Conservation (phyloP, 768 basidiomycete genomes). For the Leccinum imitatum region DNA sequence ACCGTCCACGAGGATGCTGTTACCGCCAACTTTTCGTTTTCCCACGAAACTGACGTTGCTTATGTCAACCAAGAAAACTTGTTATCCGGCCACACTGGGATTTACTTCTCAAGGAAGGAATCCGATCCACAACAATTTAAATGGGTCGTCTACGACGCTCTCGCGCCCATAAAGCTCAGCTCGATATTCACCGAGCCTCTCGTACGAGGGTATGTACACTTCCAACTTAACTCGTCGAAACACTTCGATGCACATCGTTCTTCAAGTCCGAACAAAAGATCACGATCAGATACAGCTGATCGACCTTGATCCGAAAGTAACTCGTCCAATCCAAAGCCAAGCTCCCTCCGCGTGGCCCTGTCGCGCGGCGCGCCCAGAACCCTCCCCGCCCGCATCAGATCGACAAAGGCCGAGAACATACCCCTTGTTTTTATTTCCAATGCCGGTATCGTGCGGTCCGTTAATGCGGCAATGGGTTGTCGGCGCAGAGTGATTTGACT, state of each 20-base stretch:
- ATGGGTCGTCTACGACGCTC: conserved; percentile 87
- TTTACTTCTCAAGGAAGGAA: too few species aligned
- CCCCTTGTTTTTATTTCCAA: neutral
- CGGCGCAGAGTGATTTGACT: conserved; percentile 4
- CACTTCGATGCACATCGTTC: neutral
- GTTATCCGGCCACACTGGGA: neutral
- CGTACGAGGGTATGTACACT: conserved; percentile 65
- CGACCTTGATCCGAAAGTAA: conserved; percentile 82
- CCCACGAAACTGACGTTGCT: too few species aligned
- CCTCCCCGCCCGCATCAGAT: conserved; percentile 9
- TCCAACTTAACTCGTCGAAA: neutral
- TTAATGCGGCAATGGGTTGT: conserved; percentile 4
- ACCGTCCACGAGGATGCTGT: neutral
- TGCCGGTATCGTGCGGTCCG: neutral
- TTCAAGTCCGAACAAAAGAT: conserved; percentile 73
- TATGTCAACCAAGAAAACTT: neutral
- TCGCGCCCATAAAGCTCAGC: conserved; percentile 78
- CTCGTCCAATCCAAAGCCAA: conserved; percentile 17
- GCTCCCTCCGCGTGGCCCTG: conserved; percentile 18
- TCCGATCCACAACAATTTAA: neutral
- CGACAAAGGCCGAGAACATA: conserved; percentile 2
- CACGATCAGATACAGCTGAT: conserved; percentile 91
- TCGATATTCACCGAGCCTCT: conserved; percentile 87
- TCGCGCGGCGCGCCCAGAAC: neutral
- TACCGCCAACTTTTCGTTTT: neutral